Base-by-base conservation (phyloP, 805 yeast species). In the Candida pini region DNA sequence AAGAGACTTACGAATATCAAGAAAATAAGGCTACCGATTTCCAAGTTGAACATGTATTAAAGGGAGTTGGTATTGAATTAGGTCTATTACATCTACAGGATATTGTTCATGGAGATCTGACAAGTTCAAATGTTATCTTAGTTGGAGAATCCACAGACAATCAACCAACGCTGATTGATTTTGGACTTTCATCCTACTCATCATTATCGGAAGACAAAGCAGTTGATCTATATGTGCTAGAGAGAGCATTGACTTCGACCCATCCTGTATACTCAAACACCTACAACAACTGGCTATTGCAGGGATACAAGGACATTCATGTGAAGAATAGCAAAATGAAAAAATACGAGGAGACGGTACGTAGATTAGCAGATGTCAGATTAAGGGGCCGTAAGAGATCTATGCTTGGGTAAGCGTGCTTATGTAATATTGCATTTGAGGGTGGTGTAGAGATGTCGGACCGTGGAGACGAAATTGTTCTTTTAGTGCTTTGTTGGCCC, bases 201-300 rank as follows among this genome's bases (percentile, higher is more conserved):
- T 69, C 71, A 1, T 55, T 87, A 41, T 72, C 83, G 0, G 98
- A 92, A 49, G 97, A 90, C 51, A 88, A 86, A 58, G 97, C 97
- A 3, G 98, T 92, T n/a, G 98, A 92, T 57, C 58, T 92, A 39
- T 92, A 92, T 49, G 97, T 92, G 9, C 61, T 92, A 40, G 98
- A 92, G 58, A 67, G 97, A 49, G 97, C 98, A 0, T 71, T 92
- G 14, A 62, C 76, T 20, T 85, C 96, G 45, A 92, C 98, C 1
- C 98, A 92, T 58, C 90, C 97, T 0, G 68, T 69, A 5, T 73
- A 72, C 49, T 69, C 95, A 2, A 70, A 68, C 2, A 49, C 56
- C 28, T 88, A 88, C 54, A 79, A 75, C 47, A 56, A 61, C 27
- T 80, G 90, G 88, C 49, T 88, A 5, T 60, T 89, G 41, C 70